Base-by-base conservation (phyloP, 495 filamentous ascomycete species). In the Aspergillus funiculosus region DNA sequence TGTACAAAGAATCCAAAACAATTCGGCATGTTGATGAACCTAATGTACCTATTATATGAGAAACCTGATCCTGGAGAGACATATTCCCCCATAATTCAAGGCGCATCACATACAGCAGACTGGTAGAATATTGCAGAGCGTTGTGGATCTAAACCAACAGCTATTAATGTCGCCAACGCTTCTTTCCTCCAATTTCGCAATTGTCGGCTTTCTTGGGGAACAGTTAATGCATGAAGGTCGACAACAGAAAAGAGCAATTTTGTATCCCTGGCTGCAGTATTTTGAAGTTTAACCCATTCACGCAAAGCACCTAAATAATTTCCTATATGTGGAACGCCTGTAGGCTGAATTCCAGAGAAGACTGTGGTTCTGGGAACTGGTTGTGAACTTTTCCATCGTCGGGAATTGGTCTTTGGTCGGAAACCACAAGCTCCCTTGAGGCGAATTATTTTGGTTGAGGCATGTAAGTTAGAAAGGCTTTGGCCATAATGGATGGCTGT, bases 301-400 rank as follows among this genome's bases (percentile, higher is more conserved):
- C 78, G 76, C 42, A 98, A 68, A n/a, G 92, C 94, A 9, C 92
- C 92, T 6, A 96, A 75, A 60, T 97, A 97, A 64, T 98, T 98
- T 10, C 92, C 92, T 24, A 98, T 71, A 60, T 97, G 94, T n/a
- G 92, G 94, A 7, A 94, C 68, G 4, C 90, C 92, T 4, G 92
- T 97, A 13, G 92, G 94, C 57, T 98, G 92, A 50, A 98, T 97
- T 21, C 89, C 92, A 7, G 94, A 97, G 72, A 97, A 97, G 50
- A 98, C 60, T 9, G 60, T 53, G 18, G 48, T 29, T 8, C 14
- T 17, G 32, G 24, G 7, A 5, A 44, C 6, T 34, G 35, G 36
- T 15, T 42, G 32, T 38, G 34, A 35, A 18, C 49, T 53, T 25
- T 39, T 25, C 38, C 29, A 48, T 55, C 46, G 50, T 34, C 19